phyloP scores from a whole-genome alignment of 352 stramenopile species.

The Peronospora destructor region DNA sequence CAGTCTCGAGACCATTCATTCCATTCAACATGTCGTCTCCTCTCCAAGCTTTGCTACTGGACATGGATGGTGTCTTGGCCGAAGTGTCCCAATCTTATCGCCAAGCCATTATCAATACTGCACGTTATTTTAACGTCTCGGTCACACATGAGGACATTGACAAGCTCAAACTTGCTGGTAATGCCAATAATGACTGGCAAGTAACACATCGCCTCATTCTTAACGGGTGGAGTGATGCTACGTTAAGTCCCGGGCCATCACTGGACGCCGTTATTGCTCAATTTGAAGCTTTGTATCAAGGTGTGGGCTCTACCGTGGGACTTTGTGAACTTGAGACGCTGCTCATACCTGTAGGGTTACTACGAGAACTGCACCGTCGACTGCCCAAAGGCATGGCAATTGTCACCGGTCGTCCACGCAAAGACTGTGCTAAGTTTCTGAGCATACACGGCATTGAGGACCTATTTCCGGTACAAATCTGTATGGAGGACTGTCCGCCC shows the following conservation, averaged over 20 bases:
- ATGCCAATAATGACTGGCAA: conserved; percentile 97
- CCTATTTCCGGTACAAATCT: conserved; percentile 88
- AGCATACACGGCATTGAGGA: conserved; percentile 66
- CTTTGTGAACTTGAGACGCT: conserved; percentile 90
- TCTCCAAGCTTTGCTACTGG: conserved; percentile 84
- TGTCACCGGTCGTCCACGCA: conserved; percentile 89
- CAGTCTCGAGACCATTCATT: too few relatives aligned
- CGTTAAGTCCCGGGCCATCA: conserved; percentile 29
- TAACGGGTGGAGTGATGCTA: conserved; percentile 13
- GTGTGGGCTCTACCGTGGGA: conserved; percentile 43
- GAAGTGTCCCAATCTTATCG: conserved; percentile 94
- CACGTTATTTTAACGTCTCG: conserved; percentile 74
- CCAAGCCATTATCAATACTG: conserved; percentile 85
- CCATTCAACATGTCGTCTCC: conserved; percentile 12
- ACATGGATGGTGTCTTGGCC: conserved; percentile 97
- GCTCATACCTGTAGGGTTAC: conserved; percentile 80
- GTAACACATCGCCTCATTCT: conserved; percentile 88
- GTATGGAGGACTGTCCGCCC: conserved; percentile 93
- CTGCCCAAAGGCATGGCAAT: conserved; percentile 85
- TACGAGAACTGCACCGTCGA: conserved; percentile 75
- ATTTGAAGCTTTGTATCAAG: conserved; percentile 95
- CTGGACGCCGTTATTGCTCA: conserved; percentile 89
- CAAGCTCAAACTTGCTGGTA: conserved; percentile 87
- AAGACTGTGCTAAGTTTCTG: conserved; percentile 93
- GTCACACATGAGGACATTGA: conserved; percentile 89